Evolutionary conservation across 164 flowering plant genomes (phyloP).

Genomic region (Amborella trichopoda): DNA sequence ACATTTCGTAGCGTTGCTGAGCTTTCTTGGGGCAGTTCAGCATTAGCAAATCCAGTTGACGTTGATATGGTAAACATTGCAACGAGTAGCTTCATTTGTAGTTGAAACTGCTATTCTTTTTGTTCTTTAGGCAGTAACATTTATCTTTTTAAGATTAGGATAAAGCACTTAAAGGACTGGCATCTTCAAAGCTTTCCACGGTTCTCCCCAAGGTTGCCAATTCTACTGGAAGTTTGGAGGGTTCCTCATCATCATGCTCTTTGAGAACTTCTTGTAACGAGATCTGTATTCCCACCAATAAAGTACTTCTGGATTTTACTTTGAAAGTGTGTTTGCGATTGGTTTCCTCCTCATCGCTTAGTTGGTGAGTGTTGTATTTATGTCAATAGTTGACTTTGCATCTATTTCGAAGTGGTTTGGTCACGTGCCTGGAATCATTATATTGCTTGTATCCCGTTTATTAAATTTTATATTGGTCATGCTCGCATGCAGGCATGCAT

Average conservation of each 20-base stretch:
- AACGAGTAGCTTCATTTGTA: background rate
- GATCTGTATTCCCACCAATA: constrained; percentile 33
- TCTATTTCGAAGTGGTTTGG: background rate
- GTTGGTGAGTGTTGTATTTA: constrained; percentile 38
- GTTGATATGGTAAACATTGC: constrained; percentile 59
- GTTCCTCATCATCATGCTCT: constrained; percentile 9
- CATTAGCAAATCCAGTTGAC: constrained; percentile 16
- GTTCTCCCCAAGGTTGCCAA: constrained; percentile 16
- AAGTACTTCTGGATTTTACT: constrained; percentile 73
- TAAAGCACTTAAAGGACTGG: constrained; percentile 64
- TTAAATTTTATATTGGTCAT: too few relatives aligned
- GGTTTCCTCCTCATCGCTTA: constrained; percentile 56
- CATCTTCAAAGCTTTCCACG: constrained; percentile 25
- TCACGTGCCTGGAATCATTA: too few relatives aligned
- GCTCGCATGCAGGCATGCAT: too few relatives aligned
- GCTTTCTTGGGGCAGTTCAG: constrained; percentile 42
- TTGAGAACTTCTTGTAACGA: constrained; percentile 29
- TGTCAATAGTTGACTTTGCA: background rate
- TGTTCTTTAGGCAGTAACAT: background rate
- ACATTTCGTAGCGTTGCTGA: constrained; percentile 61
- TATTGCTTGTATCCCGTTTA: too few relatives aligned
- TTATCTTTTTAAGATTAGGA: too few relatives aligned
- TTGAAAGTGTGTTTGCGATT: constrained; percentile 66
- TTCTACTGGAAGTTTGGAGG: constrained; percentile 22
- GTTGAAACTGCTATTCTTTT: background rate